Conservation (phyloP, 2,329 filamentous ascomycete genomes). For the Fusarium irregulare region DNA sequence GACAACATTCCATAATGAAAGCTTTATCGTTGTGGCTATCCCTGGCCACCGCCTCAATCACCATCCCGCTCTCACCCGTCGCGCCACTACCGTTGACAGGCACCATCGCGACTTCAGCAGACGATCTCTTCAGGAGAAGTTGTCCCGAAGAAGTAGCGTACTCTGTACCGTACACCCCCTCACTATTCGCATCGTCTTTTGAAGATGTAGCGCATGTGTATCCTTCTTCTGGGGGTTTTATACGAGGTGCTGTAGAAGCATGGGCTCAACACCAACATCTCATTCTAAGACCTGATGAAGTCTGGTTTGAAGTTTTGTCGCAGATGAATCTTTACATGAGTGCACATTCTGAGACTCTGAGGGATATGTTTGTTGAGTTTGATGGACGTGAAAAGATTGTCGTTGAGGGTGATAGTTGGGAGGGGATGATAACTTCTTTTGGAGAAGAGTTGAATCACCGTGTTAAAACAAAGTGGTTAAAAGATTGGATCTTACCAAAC, state of each 20-base stretch:
- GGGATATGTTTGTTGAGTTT: conserved; percentile 59
- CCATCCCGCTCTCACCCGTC: conserved; percentile 44
- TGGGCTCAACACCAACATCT: conserved; percentile 64
- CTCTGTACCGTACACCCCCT: conserved; percentile 36
- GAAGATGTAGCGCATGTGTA: conserved; percentile 40
- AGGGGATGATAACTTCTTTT: conserved; percentile 46
- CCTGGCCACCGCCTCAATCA: conserved; percentile 41
- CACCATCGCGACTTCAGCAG: conserved; percentile 43
- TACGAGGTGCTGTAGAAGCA: conserved; percentile 58
- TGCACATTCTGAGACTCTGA: conserved; percentile 58
- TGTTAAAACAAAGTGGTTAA: conserved; percentile 55
- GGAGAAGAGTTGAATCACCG: conserved; percentile 55
- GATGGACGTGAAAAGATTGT: conserved; percentile 56
- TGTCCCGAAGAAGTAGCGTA: conserved; percentile 49
- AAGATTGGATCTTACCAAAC: conserved; percentile 56
- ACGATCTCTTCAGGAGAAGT: conserved; percentile 48
- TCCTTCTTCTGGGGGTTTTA: conserved; percentile 51
- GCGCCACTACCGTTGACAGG: conserved; percentile 41
- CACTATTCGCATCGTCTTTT: conserved; percentile 49
- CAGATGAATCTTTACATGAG: conserved; percentile 65
- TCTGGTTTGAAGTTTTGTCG: conserved; percentile 66
- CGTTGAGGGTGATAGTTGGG: conserved; percentile 44
- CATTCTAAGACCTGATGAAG: conserved; percentile 62
- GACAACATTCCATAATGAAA: conserved; percentile 9
- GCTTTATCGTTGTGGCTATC: conserved; percentile 18